Evolutionary conservation across 768 basidiomycete species (phyloP), one percentile per base, ranked within the genome.

Genomic region (Phanerochaete carnosa): DNA sequence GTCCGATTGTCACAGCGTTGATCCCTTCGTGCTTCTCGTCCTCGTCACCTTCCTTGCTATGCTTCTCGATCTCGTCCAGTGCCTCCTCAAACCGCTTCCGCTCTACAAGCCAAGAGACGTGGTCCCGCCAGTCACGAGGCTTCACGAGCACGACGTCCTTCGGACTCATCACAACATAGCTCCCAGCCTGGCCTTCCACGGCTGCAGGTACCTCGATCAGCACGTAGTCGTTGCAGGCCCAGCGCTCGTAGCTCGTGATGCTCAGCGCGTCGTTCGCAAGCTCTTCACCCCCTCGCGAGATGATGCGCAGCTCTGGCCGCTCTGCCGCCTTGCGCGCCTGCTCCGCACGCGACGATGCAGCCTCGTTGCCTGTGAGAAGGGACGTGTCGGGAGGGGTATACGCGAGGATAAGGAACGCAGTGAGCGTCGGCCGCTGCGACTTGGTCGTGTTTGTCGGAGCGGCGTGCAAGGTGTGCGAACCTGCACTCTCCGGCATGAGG

Each of bases 231-330:
- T 95, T 95, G 71, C 97, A 98, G 3, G 88, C 87, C 84, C 90
- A 97, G 9, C 82, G 76, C 68, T 93, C 88, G 72, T 82, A 98
- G 65, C 88, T 85, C 28, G 85, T 76, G 43, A 99, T 81, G 46
- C 82, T 83, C 49, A 98, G 80, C 1, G 89, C 92, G 71, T 98
- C 96, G 1, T 88, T 83, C 0, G 92, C 83, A 1, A 94, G 78
- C 71, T 97, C 95, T 68, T 98, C 94, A 0, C 96, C 95, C 0
- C 82, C 81, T 25, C 88, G 87, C 1, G 92, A 90, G 63, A 99
- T 89, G 66, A 99, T 91, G 13, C 94, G 86, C 52, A 99, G 80
- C 73, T 98, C 96, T 7, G 97, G 97, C n/a, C 92, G 88, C 63
- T 93, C 90, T 0, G 95, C 92, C 0, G 83, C 83, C 71, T 92